Percentiles rank a stretch among this genome's conserved stretches.
Conservation (phyloP, 2,329 filamentous ascomycete genomes). For the Pezicula carpinea region DNA sequence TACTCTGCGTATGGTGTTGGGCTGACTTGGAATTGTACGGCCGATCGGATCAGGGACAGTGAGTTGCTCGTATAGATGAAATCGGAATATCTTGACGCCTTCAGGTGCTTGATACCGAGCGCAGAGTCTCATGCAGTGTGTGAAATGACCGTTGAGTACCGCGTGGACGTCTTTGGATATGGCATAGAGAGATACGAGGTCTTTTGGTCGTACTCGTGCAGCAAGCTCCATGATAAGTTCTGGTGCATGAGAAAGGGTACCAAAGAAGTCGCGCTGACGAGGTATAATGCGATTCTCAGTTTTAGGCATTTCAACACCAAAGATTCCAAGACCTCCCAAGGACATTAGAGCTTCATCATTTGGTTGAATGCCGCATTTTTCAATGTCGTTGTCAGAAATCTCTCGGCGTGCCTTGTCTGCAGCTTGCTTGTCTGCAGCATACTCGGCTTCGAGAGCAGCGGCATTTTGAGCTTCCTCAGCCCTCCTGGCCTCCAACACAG, state of each 20-base stretch:
- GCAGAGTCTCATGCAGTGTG: constrained; percentile 52
- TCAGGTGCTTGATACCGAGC: constrained; percentile 49
- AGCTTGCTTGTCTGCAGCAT: not conserved
- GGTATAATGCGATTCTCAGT: not conserved
- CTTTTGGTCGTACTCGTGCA: constrained; percentile 46
- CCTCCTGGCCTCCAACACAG: not conserved
- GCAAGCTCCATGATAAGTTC: constrained; percentile 53
- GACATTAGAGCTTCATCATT: not conserved
- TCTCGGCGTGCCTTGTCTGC: not conserved
- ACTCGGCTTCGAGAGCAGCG: not conserved
- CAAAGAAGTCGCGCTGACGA: constrained; percentile 31
- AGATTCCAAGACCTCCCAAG: not conserved
- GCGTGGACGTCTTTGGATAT: constrained; percentile 58
- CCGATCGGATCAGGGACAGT: constrained; percentile 57
- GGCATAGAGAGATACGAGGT: constrained; percentile 61
- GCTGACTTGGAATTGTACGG: constrained; percentile 30
- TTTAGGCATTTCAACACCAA: too few relatives aligned
- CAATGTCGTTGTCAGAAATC: constrained; percentile 3
- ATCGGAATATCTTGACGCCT: constrained; percentile 54
- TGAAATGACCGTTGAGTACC: constrained; percentile 54
- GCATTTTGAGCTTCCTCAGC: not conserved
- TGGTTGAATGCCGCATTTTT: constrained; percentile 1
- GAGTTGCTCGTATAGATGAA: constrained; percentile 51
- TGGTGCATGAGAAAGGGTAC: constrained; percentile 37
- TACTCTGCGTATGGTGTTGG: constrained; percentile 41